A percentile compares a stretch with the other conserved stretches of the same genome.
Conservation (phyloP, 352 stramenopile species). For the Pythium biforme region DNA sequence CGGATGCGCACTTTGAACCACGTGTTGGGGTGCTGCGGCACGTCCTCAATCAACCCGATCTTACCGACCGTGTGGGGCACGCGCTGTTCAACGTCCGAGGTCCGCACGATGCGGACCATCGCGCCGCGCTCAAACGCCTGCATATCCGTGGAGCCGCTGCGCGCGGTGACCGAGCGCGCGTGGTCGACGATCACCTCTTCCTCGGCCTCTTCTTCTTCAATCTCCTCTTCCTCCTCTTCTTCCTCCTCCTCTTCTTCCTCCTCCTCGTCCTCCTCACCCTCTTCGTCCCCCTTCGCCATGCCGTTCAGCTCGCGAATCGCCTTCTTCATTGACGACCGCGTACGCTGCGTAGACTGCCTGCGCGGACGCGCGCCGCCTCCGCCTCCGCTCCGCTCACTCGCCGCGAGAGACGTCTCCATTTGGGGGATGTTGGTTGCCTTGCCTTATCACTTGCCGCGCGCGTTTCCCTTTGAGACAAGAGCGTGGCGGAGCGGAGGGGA, state of each 20-base stretch:
- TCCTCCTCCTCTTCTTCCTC: constrained; percentile 31
- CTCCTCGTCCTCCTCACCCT: constrained; percentile 50
- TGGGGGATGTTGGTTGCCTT: neutral
- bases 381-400: constrained; percentile 4
- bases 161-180: neutral
- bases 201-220: constrained; percentile 32
- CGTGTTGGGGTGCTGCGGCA: constrained; percentile 81
- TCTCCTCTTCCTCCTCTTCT: constrained; percentile 26
- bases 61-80: constrained; percentile 80
- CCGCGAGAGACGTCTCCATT: constrained; percentile 5
- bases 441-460: neutral
- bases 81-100: constrained; percentile 78
- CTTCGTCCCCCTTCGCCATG: constrained; percentile 42
- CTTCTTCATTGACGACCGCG: constrained; percentile 41
- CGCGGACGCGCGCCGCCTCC: constrained; percentile 29
- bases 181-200: constrained; percentile 15
- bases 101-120: constrained; percentile 70
- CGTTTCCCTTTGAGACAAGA: constrained; percentile 11
- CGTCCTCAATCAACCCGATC: constrained; percentile 78
- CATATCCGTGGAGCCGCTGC: constrained; percentile 37
- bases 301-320: constrained; percentile 39
- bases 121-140: constrained; percentile 55
- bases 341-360: constrained; percentile 39
- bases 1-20: constrained; percentile 86
- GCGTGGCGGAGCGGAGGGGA: neutral